Evolutionary conservation across 768 basidiomycete genomes (phyloP).

Genomic region (Calocybe cyanea): DNA sequence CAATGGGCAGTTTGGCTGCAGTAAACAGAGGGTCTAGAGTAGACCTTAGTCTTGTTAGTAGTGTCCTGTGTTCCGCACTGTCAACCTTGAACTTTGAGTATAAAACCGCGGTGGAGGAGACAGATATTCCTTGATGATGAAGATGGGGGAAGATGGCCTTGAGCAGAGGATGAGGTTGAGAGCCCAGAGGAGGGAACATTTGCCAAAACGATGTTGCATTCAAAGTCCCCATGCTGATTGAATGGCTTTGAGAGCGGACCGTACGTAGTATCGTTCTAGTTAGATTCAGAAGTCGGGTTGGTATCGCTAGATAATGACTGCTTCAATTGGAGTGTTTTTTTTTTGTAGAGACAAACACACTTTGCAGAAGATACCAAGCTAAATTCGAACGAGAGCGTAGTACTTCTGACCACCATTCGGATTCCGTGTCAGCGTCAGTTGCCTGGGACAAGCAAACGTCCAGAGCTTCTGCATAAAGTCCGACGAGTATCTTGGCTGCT

Average conservation of each 20-base stretch:
- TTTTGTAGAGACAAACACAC: slow-evolving; percentile 39
- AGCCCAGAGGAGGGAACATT: slow-evolving; percentile 42
- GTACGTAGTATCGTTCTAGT: slow-evolving; percentile 36
- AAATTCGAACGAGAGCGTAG: slow-evolving; percentile 56
- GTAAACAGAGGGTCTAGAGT: slow-evolving; percentile 19
- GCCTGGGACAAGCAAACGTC: slow-evolving; percentile 66
- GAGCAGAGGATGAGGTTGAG: slow-evolving; percentile 47
- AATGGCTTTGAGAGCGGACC: slow-evolving; percentile 39
- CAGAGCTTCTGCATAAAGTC: slow-evolving; percentile 63
- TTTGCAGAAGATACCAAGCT: slow-evolving; percentile 71
- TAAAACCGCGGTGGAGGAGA: slow-evolving; percentile 17
- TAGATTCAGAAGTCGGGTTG: slow-evolving; percentile 36
- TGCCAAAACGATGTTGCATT: slow-evolving; percentile 43
- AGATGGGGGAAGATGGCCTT: slow-evolving; percentile 64
- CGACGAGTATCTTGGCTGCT: slow-evolving; percentile 45
- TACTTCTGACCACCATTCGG: slow-evolving; percentile 81
- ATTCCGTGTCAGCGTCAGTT: slow-evolving; percentile 64
- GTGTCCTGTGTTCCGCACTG: slow-evolving; percentile 2
- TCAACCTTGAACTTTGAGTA: slow-evolving; percentile 5
- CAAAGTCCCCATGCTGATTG: slow-evolving; percentile 43
- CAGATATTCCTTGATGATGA: slow-evolving; percentile 16
- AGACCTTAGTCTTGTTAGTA: slow-evolving; percentile 11
- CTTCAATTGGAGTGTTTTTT: neutral
- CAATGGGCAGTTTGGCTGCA: slow-evolving; percentile 47
- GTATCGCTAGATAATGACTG: slow-evolving; percentile 36